Base-by-base conservation (phyloP, 345 rosid genomes). In the Aquilaria sinensis region DNA sequence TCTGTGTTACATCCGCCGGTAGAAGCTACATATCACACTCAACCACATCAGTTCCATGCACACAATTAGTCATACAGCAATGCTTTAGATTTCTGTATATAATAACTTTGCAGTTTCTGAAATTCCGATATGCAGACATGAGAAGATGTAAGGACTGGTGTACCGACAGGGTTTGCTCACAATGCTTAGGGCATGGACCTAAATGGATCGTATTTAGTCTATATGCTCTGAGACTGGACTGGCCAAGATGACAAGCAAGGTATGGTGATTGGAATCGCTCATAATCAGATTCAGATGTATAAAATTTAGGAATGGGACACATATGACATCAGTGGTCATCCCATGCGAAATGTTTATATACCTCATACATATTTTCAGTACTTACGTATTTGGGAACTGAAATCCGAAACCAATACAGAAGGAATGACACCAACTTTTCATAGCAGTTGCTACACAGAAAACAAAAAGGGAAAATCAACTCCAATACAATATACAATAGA, bases 341-440 rank as follows among this genome's bases (percentile, higher is more conserved):
- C 23, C 23, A 23, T 23, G 23, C 23, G 1, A 23, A 23, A 23
- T 23, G 23, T 23, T 23, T 23, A 23, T 23, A 23, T 23, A 23
- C 23, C 23, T 23, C 23, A 23, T 23, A 23, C 23, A 23, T 23
- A 23, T 23, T 23, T 23, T 37, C 43, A 56, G 5, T 13, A 67
- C 90, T 79, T 70, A 87, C 90, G 68, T 60, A 2, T 69, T 69
- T 75, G 16, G 88, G 93, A 65, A 77, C 54, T 34, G 93, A 52
- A 72, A 90, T 56, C 34, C 98, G 87, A 70, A 80, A 83, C 97
- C 97, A 93, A 79, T 88, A 93, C 58, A 92, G 49, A 43, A 92
- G 84, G 67, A 87, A 92, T 0, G 97, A 84, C 49, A 92, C 84
- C 70, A 92, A 65, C 67, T 84, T 87, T 61, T 86, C 88, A 47